Evolutionary conservation across 2,329 filamentous ascomycete genomes (phyloP).

Genomic region (Aspergillaceae sp.): DNA sequence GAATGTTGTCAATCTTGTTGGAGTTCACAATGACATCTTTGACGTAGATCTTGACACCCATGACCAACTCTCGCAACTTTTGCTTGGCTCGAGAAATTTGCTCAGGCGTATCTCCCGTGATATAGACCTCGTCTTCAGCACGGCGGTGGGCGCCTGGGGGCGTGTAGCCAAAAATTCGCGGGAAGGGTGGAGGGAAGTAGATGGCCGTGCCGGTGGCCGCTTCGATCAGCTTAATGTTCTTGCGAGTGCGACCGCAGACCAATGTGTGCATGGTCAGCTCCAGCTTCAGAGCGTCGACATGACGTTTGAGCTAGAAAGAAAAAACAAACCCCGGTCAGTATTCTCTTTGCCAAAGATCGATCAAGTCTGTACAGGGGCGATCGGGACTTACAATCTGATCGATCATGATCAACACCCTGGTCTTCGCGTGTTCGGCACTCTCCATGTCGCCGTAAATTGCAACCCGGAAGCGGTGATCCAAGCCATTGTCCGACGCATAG

Average conservation of each 20-base stretch:
- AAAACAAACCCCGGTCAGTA: too few relatives aligned
- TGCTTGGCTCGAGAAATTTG: conserved; percentile 83
- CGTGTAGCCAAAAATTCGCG: conserved; percentile 81
- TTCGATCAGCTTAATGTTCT: conserved; percentile 97
- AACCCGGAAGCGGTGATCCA: conserved; percentile 82
- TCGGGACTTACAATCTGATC: conserved; percentile 65
- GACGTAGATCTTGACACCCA: conserved; percentile 71
- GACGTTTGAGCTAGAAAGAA: conserved; percentile 41
- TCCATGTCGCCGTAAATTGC: conserved; percentile 93
- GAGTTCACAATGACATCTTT: conserved; percentile 87
- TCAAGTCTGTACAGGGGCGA: conserved; percentile 3
- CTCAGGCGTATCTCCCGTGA: conserved; percentile 80
- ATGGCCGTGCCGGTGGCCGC: conserved; percentile 92
- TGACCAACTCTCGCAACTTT: conserved; percentile 78
- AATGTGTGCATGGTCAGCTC: conserved; percentile 84
- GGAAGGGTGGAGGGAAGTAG: conserved; percentile 94
- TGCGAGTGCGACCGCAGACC: conserved; percentile 84
- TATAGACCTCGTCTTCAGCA: conserved; percentile 84
- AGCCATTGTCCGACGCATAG: conserved; percentile 69
- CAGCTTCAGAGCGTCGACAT: conserved; percentile 69
- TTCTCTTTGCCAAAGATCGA: conserved; percentile 10
- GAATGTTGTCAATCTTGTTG: conserved; percentile 88
- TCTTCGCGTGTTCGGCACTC: conserved; percentile 95
- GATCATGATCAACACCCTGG: conserved; percentile 90
- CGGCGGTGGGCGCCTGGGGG: conserved; percentile 72